Conservation (phyloP, 2,329 filamentous ascomycete species). For the Alternaria brassicae region DNA sequence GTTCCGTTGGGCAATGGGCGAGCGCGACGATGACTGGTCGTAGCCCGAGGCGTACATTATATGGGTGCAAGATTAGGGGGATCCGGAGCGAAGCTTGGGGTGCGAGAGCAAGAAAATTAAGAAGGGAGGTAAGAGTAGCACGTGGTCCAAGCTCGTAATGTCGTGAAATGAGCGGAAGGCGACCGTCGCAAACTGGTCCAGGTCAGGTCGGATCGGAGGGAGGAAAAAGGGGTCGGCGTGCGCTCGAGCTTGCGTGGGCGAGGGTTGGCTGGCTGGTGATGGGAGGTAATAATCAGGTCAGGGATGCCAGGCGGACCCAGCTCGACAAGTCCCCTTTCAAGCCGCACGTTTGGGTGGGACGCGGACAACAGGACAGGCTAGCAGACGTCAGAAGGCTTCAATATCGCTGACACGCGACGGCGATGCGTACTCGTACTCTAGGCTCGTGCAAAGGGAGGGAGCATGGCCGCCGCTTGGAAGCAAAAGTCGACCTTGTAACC, state of each 20-base stretch:
- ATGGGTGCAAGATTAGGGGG: constrained; percentile 21
- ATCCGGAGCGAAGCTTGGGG: constrained; percentile 19
- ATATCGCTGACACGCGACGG: constrained; percentile 11
- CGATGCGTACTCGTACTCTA: no score
- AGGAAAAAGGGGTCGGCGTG: constrained; percentile 25
- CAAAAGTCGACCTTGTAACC: constrained; percentile 10
- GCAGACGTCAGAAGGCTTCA: constrained; percentile 17
- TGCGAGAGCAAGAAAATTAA: constrained; percentile 31
- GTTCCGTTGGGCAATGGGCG: constrained; percentile 75
- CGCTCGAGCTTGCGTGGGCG: constrained; percentile 29
- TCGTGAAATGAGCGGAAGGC: constrained; percentile 26
- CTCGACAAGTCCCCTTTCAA: constrained; percentile 27
- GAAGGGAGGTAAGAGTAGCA: constrained; percentile 29
- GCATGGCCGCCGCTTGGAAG: constrained; percentile 12
- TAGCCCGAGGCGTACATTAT: constrained; percentile 48
- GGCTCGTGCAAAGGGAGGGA: constrained; percentile 7
- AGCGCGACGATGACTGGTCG: constrained; percentile 64
- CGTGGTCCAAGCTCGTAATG: constrained; percentile 22
- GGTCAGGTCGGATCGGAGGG: constrained; percentile 9
- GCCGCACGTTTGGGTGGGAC: constrained; percentile 32
- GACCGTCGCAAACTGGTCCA: constrained; percentile 15
- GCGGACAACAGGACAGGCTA: constrained; percentile 21
- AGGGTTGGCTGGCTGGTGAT: constrained; percentile 30
- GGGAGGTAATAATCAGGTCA: constrained; percentile 29
- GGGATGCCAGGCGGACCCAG: constrained; percentile 25